A percentile compares a stretch with the other conserved stretches of the same genome.
Conservation (phyloP, 2,329 filamentous ascomycete species). For the Diaporthe citri region DNA sequence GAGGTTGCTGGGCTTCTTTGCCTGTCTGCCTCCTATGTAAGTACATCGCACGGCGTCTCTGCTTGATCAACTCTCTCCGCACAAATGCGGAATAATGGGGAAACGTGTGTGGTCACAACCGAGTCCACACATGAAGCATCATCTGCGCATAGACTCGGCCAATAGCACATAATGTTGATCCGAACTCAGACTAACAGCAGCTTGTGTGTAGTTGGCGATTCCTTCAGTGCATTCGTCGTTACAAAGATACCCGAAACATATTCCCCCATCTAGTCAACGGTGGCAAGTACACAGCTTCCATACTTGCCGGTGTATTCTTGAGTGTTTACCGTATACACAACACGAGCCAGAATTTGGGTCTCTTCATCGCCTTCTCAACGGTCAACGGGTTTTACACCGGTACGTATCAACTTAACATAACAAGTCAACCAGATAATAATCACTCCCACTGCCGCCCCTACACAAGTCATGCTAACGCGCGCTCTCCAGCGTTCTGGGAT, state of each 20-base stretch:
- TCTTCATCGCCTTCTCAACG: slow-evolving; percentile 85
- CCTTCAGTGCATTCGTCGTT: slow-evolving; percentile 91
- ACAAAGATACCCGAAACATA: slow-evolving; percentile 84
- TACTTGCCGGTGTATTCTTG: slow-evolving; percentile 81
- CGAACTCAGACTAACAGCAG: not conserved
- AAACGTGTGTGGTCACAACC: not conserved
- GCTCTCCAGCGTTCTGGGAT: slow-evolving; percentile 82
- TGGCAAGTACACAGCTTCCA: slow-evolving; percentile 90
- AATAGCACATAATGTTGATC: not conserved
- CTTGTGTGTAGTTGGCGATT: slow-evolving; percentile 73
- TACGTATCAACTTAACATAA: slow-evolving; percentile 54
- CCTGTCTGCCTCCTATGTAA: slow-evolving; percentile 79
- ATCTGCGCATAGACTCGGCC: not conserved
- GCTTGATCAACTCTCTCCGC: not conserved
- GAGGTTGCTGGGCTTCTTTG: slow-evolving; percentile 86
- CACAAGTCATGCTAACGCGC: slow-evolving; percentile 17
- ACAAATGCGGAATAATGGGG: not conserved
- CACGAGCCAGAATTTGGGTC: slow-evolving; percentile 66
- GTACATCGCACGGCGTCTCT: not conserved
- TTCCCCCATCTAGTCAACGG: slow-evolving; percentile 95
- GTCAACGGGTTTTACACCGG: slow-evolving; percentile 87
- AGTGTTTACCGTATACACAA: slow-evolving; percentile 85
- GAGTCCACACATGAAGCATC: not conserved
- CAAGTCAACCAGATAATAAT: not conserved
- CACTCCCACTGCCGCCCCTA: not conserved